These are phyloP conservation scores for Dispira simplex DNA, from an alignment of 192 early-diverging fungal species.

Conservation along the genomic window DNA sequence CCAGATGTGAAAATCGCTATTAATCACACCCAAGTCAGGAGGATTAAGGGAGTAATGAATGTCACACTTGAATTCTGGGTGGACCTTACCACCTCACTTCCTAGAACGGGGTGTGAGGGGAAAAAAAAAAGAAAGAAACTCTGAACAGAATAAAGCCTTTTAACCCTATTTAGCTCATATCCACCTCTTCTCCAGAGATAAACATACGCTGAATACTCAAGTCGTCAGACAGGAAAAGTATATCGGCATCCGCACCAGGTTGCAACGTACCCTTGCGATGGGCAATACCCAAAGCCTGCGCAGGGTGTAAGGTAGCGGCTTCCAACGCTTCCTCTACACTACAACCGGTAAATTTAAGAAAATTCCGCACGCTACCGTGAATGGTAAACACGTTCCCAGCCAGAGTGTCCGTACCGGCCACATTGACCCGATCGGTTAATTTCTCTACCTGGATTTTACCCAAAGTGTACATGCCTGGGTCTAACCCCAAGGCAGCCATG, in stretches of 20 bases:
- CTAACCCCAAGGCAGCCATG: slow-evolving; percentile 57
- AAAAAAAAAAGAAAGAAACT: too few species aligned
- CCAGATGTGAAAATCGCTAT: too few species aligned
- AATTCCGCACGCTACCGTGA: slow-evolving; percentile 61
- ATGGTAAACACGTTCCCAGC: slow-evolving; percentile 55
- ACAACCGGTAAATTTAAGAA: slow-evolving; percentile 59
- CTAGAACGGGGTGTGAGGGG: too few species aligned
- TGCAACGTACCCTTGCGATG: slow-evolving; percentile 54
- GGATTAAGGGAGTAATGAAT: too few species aligned
- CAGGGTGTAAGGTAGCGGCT: slow-evolving; percentile 63
- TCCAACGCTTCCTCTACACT: slow-evolving; percentile 63
- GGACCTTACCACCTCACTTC: too few species aligned
- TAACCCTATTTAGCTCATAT: too few species aligned
- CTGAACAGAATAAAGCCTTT: too few species aligned
- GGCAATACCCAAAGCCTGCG: slow-evolving; percentile 53
- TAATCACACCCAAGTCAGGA: too few species aligned
- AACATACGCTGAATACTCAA: slow-evolving; percentile 51
- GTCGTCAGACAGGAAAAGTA: slow-evolving; percentile 50
- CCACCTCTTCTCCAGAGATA: slow-evolving; percentile 45
- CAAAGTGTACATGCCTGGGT: slow-evolving; percentile 49
- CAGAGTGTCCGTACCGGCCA: slow-evolving; percentile 58
- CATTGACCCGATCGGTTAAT: slow-evolving; percentile 43
- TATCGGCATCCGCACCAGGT: slow-evolving; percentile 59
- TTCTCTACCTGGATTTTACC: slow-evolving; percentile 51
- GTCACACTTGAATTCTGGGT: too few species aligned